Percentiles rank a stretch among this genome's conserved stretches.
Conservation (phyloP, 2,329 filamentous ascomycete genomes). For the Alternaria dauci region DNA sequence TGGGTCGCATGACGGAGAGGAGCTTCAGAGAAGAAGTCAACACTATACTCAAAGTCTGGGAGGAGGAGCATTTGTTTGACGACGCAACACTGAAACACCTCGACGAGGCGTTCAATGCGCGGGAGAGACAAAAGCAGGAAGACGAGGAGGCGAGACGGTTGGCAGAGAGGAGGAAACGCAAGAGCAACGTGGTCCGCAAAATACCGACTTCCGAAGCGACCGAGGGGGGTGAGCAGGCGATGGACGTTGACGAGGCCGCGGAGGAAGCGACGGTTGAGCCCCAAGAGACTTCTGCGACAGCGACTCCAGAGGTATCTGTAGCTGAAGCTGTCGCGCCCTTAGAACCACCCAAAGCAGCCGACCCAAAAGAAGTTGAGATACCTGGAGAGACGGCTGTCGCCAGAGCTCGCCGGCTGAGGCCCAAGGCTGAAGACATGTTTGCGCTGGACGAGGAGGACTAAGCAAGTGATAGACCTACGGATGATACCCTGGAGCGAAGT, state of each 20-base stretch:
- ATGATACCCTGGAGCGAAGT: slow-evolving; percentile 16
- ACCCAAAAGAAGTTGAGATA: slow-evolving; percentile 19
- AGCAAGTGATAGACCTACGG: background rate
- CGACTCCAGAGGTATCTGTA: background rate
- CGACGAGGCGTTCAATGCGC: slow-evolving; percentile 41
- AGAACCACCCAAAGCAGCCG: background rate
- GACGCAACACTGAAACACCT: slow-evolving; percentile 33
- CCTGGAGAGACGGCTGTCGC: slow-evolving; percentile 48
- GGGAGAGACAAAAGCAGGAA: slow-evolving; percentile 51
- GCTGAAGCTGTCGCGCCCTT: background rate
- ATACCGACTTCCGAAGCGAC: slow-evolving; percentile 13
- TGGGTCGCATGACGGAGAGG: slow-evolving; percentile 83
- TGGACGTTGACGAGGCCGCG: slow-evolving; percentile 28
- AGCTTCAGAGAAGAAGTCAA: slow-evolving; percentile 46
- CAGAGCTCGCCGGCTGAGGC: slow-evolving; percentile 45
- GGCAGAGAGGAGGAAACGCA: slow-evolving; percentile 59
- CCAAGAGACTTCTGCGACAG: background rate
- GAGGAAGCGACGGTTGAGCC: slow-evolving; percentile 1
- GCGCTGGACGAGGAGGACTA: slow-evolving; percentile 35
- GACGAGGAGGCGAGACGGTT: slow-evolving; percentile 72
- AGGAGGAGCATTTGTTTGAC: slow-evolving; percentile 46
- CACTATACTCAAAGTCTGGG: slow-evolving; percentile 46
- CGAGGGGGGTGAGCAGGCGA: slow-evolving; percentile 27
- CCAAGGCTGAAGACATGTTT: slow-evolving; percentile 53
- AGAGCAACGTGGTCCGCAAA: slow-evolving; percentile 25